Evolutionary conservation across 2,329 filamentous ascomycete species (phyloP).

Genomic region (Monilinia aucupariae): DNA sequence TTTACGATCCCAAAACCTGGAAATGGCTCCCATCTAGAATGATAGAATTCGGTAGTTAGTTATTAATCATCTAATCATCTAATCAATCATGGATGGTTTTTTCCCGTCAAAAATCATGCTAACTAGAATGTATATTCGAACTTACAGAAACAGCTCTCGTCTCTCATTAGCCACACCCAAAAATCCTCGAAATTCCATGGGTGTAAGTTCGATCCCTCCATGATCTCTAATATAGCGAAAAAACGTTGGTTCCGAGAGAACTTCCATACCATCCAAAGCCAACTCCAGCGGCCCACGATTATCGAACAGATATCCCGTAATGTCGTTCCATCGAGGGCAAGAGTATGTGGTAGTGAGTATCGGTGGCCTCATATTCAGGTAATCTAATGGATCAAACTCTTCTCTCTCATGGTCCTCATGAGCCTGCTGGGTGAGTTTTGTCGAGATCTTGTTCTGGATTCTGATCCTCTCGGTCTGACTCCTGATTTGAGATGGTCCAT

Average conservation of each 20-base stretch:
- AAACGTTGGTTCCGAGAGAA: neutral
- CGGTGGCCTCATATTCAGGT: neutral
- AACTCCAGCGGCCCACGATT: neutral
- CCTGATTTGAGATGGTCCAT: neutral
- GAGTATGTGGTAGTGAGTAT: neutral
- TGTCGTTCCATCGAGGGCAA: neutral
- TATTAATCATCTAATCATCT: too few relatives aligned
- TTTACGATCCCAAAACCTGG: neutral
- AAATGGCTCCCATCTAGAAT: slow-evolving; percentile 4
- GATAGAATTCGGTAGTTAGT: too few relatives aligned
- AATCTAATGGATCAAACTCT: neutral
- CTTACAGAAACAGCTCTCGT: slow-evolving; percentile 3
- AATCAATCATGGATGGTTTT: too few relatives aligned
- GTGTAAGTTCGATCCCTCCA: neutral
- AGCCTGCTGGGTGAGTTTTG: neutral
- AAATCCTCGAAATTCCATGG: neutral
- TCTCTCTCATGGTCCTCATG: neutral
- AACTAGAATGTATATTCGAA: too few relatives aligned
- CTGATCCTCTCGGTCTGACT: neutral
- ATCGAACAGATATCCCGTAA: neutral
- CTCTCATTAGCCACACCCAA: slow-evolving; percentile 1
- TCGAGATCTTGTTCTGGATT: neutral
- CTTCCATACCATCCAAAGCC: neutral
- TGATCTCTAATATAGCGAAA: neutral
- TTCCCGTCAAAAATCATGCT: too few relatives aligned